These are phyloP conservation scores for Mycena chlorophos DNA, from an alignment of 768 basidiomycete species.

Conservation along the genomic window DNA sequence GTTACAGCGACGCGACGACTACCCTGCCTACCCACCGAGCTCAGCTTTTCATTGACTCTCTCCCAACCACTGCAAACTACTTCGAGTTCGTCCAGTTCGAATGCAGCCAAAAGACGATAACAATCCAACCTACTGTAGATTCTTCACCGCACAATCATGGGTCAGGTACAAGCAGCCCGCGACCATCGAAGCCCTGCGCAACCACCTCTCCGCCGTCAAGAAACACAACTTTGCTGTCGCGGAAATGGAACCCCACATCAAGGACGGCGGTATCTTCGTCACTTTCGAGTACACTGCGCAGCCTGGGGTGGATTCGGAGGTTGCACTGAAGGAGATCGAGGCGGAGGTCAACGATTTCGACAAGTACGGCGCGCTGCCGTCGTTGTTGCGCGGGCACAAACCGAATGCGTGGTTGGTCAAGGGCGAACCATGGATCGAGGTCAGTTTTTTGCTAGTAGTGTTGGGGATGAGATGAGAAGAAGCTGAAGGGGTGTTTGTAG, in stretches of 20 bases:
- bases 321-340: conserved; percentile 50
- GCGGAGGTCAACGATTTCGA: conserved; percentile 43
- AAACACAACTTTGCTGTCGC: conserved; percentile 61
- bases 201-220: conserved; percentile 52
- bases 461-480: background rate
- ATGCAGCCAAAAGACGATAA: background rate
- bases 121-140: background rate
- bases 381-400: conserved; percentile 56
- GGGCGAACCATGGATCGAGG: conserved; percentile 82
- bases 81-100: background rate
- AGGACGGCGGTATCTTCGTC: conserved; percentile 88
- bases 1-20: background rate
- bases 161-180: conserved; percentile 34
- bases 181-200: conserved; percentile 40
- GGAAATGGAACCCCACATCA: conserved; percentile 62
- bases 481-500: conserved; percentile 39
- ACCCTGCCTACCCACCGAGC: background rate
- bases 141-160: background rate
- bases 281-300: conserved; percentile 56
- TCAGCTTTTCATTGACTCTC: background rate
- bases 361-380: conserved; percentile 58
- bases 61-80: background rate
- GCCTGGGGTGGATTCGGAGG: conserved; percentile 35
- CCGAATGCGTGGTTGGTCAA: conserved; percentile 71
- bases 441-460: conserved; percentile 29